These are phyloP conservation scores for Nepenthes gracilis DNA, from an alignment of 148 eudicot species.

Conservation along the genomic window DNA sequence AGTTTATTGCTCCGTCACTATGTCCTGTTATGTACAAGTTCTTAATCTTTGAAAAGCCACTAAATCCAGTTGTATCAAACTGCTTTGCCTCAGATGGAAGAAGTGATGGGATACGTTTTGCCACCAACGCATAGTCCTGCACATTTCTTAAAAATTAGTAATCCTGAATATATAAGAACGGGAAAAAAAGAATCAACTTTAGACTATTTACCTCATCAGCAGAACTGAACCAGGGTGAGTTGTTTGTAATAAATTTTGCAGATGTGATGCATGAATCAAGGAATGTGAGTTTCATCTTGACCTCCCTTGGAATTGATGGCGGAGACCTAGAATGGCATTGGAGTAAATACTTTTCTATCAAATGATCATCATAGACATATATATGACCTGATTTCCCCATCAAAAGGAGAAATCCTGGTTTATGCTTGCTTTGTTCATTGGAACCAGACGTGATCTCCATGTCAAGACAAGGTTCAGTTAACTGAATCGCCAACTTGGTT, in stretches of 20 bases:
- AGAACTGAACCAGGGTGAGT: conserved; percentile 21
- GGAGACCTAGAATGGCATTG: conserved; percentile 59
- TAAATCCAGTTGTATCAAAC: conserved; percentile 37
- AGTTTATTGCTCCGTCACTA: conserved; percentile 62
- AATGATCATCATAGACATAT: conserved; percentile 67
- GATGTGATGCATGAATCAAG: conserved; percentile 48
- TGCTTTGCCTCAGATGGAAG: conserved; percentile 51
- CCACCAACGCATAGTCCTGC: conserved; percentile 40
- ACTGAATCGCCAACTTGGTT: conserved; percentile 67
- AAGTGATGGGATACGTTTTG: conserved; percentile 41
- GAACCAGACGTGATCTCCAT: conserved; percentile 49
- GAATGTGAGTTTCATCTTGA: conserved; percentile 55
- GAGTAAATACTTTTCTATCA: conserved; percentile 63
- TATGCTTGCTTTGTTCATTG: conserved; percentile 49
- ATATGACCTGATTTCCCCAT: conserved; percentile 68
- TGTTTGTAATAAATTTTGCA: conserved; percentile 45
- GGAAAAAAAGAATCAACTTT: background rate
- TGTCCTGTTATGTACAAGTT: conserved; percentile 86
- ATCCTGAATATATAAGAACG: background rate
- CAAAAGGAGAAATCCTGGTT: conserved; percentile 51
- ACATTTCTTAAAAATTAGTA: background rate
- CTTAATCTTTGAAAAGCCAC: conserved; percentile 51
- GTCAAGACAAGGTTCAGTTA: conserved; percentile 57
- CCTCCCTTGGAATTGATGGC: conserved; percentile 65
- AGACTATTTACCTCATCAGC: conserved; percentile 41